Evolutionary conservation across 257 asterid genomes (phyloP), one percentile per base, ranked within the genome.

Genomic region (Gentiana straminea): DNA sequence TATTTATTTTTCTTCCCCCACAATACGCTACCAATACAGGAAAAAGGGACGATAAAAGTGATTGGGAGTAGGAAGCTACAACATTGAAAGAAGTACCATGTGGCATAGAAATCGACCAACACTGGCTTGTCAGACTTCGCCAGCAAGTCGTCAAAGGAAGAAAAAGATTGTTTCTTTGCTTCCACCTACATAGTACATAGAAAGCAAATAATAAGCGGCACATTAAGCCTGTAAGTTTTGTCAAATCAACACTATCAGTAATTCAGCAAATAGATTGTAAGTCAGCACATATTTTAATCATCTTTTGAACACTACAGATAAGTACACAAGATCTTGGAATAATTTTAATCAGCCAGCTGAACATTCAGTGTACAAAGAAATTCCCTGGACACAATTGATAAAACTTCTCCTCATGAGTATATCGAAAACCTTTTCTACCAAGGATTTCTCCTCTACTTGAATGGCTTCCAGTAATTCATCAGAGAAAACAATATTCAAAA

Each of bases 101-200:
- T 87, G 43, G 98, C 98, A 70, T 91, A 91, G 73, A 91, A 91
- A 78, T 91, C 98, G 13, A 91, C 97, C 72, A 91, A 60, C 51
- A 91, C 79, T 12, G 98, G 95, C 66, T 83, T 91, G 50, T 87
- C 93, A 33, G 94, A 66, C 51, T 78, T 80, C 61, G 81, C 81
- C 80, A 91, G 63, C 73, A 87, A 58, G 60, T 87, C 97, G 45
- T 83, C 97, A 12, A 91, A 77, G 51, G 93, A 79, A 61, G 82
- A 66, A 77, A 81, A 91, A 34, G 94, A 62, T 71, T 87, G 85
- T 84, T 87, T 78, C 81, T 78, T 87, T 43, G 97, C 88, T 62
- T 84, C 83, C 74, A 91, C 95, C 98, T 87, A 78, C 63, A 59
- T 49, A 60, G 51, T 53, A 48, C 66, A 64, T 54, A 52, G 51